Conservation (phyloP, 2,329 filamentous ascomycete genomes). For the Apiospora saccharicola region DNA sequence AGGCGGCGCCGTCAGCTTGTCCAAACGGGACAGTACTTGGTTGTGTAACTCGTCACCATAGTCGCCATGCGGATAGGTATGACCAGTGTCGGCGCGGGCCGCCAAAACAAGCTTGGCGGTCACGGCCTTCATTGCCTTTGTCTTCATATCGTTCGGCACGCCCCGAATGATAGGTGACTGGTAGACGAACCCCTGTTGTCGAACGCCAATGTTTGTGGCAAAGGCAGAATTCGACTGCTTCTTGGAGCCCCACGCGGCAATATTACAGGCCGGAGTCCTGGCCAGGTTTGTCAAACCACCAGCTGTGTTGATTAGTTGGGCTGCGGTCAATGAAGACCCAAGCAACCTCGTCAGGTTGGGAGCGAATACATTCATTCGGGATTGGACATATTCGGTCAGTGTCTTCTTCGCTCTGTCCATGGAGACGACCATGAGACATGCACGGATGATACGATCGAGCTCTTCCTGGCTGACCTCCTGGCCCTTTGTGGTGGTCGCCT, state of each 20-base stretch:
- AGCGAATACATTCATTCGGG: slow-evolving; percentile 94
- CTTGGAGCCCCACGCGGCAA: slow-evolving; percentile 89
- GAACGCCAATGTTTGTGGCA: slow-evolving; percentile 89
- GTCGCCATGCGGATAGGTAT: slow-evolving; percentile 81
- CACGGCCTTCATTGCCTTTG: slow-evolving; percentile 94
- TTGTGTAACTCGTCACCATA: slow-evolving; percentile 83
- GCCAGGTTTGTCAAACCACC: slow-evolving; percentile 88
- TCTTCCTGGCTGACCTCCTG: slow-evolving; percentile 78
- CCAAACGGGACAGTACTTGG: slow-evolving; percentile 83
- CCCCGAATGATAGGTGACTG: slow-evolving; percentile 87
- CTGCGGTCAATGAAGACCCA: slow-evolving; percentile 84
- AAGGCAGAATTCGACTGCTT: slow-evolving; percentile 76
- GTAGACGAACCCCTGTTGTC: slow-evolving; percentile 93
- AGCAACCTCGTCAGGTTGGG: slow-evolving; percentile 92
- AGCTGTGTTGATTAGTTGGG: slow-evolving; percentile 93
- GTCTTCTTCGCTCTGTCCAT: slow-evolving; percentile 87
- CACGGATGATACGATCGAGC: slow-evolving; percentile 74
- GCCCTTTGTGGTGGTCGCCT: slow-evolving; percentile 89
- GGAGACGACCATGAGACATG: slow-evolving; percentile 87
- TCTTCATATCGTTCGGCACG: slow-evolving; percentile 86
- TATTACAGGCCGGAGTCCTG: slow-evolving; percentile 92
- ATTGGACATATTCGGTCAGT: slow-evolving; percentile 93
- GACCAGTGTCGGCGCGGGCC: slow-evolving; percentile 86
- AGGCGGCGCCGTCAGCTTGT: slow-evolving; percentile 91
- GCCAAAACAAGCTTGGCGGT: slow-evolving; percentile 94